phyloP scores from a whole-genome alignment of 2,329 filamentous ascomycete genomes.

The Calonectria montana region DNA sequence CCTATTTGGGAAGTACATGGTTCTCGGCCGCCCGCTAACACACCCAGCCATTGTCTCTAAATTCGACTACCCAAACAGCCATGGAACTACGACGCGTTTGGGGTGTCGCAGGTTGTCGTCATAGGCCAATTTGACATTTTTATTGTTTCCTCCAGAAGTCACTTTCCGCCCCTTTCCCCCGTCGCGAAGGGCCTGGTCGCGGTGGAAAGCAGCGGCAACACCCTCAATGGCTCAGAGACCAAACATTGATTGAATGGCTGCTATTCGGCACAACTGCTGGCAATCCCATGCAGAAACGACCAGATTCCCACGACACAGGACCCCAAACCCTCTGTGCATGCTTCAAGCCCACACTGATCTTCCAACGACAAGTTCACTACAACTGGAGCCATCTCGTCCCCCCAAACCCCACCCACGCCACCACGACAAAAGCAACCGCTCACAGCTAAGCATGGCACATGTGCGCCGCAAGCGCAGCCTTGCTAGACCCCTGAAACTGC shows the following conservation, averaged over 20 bases:
- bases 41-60: slow-evolving; percentile 17
- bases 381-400: slow-evolving; percentile 12
- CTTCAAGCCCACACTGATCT: slow-evolving; percentile 23
- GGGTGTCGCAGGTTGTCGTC: background rate
- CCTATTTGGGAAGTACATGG: slow-evolving; percentile 21
- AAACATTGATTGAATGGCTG: background rate
- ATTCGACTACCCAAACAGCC: slow-evolving; percentile 5
- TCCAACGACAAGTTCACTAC: slow-evolving; percentile 23
- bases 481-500: slow-evolving; percentile 38
- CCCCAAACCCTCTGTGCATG: background rate
- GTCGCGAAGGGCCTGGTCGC: background rate
- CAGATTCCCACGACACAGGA: background rate
- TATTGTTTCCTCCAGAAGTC: background rate
- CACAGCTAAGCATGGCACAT: slow-evolving; percentile 42
- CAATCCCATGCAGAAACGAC: background rate
- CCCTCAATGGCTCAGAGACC: background rate
- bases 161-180: background rate
- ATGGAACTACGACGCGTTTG: background rate
- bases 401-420: slow-evolving; percentile 37
- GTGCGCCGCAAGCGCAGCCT: slow-evolving; percentile 36
- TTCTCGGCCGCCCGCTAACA: slow-evolving; percentile 22
- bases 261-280: background rate
- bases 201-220: background rate
- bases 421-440: slow-evolving; percentile 26
- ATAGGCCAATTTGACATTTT: background rate